These are phyloP conservation scores for Cryphonectria naterciae DNA, from an alignment of 2,329 filamentous ascomycete genomes.

Conservation along the genomic window DNA sequence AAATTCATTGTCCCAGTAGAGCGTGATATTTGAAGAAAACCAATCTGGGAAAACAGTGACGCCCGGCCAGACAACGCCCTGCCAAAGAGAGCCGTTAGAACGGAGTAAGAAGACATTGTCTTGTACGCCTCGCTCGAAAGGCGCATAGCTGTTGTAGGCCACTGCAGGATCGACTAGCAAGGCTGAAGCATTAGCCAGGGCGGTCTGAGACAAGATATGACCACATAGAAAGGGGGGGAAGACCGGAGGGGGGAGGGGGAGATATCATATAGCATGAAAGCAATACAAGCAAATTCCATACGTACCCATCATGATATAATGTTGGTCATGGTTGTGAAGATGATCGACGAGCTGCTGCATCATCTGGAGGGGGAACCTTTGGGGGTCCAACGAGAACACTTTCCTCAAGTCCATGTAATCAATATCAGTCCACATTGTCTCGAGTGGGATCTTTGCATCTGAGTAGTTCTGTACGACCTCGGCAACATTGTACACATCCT, in stretches of 20 bases:
- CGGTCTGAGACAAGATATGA: background rate
- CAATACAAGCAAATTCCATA: background rate
- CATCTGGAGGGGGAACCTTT: slow-evolving; percentile 63
- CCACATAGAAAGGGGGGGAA: too few species aligned
- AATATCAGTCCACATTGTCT: slow-evolving; percentile 71
- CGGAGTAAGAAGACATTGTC: slow-evolving; percentile 52
- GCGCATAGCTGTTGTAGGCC: slow-evolving; percentile 52
- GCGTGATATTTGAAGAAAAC: slow-evolving; percentile 67
- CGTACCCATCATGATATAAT: slow-evolving; percentile 69
- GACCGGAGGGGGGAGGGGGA: background rate
- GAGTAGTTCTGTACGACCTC: slow-evolving; percentile 72
- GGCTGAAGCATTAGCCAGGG: slow-evolving; percentile 41
- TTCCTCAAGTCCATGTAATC: slow-evolving; percentile 62
- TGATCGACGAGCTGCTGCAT: slow-evolving; percentile 69
- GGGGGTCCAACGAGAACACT: slow-evolving; percentile 68
- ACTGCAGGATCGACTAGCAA: slow-evolving; percentile 77
- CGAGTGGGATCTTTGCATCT: slow-evolving; percentile 65
- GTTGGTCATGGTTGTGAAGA: slow-evolving; percentile 68
- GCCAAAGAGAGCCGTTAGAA: slow-evolving; percentile 58
- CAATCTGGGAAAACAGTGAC: slow-evolving; percentile 76
- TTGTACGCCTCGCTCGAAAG: slow-evolving; percentile 47
- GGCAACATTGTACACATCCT: slow-evolving; percentile 66
- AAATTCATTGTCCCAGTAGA: slow-evolving; percentile 75
- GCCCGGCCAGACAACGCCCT: slow-evolving; percentile 79
- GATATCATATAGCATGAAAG: background rate